phyloP scores from a whole-genome alignment of 495 filamentous ascomycete genomes.

The Poronia punctata region DNA sequence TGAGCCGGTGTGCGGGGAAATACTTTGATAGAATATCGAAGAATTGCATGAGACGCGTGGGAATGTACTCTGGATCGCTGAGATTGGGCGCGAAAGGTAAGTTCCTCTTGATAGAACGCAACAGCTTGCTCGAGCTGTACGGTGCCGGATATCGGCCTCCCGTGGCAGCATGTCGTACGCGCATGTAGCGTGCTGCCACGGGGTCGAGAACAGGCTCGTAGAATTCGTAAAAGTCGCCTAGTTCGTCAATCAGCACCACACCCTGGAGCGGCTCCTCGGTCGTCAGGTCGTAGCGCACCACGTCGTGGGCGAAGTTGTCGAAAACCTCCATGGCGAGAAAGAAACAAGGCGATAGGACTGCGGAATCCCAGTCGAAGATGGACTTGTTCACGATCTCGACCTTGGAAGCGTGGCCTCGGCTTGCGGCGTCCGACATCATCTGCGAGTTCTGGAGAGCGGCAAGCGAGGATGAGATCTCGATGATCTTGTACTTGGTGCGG shows the following conservation, averaged over 20 bases:
- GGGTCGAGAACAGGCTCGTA: conserved; percentile 76
- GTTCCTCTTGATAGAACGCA: conserved; percentile 50
- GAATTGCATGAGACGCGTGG: conserved; percentile 91
- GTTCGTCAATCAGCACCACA: conserved; percentile 70
- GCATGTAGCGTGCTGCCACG: conserved; percentile 71
- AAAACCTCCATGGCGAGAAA: conserved; percentile 98
- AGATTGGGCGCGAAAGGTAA: conserved; percentile 68
- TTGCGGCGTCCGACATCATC: conserved; percentile 53
- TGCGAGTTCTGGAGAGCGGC: conserved; percentile 70
- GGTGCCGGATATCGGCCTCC: conserved; percentile 40
- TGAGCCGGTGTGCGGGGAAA: conserved; percentile 81
- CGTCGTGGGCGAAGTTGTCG: conserved; percentile 96
- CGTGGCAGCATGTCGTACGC: conserved; percentile 60
- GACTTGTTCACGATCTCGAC: conserved; percentile 92
- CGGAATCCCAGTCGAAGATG: conserved; percentile 87
- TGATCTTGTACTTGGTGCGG: conserved; percentile 88
- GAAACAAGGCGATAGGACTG: conserved; percentile 86
- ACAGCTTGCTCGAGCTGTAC: conserved; percentile 46
- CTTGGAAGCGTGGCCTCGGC: conserved; percentile 68
- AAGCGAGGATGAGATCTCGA: conserved; percentile 82
- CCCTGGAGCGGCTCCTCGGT: conserved; percentile 79
- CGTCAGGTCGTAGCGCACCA: conserved; percentile 72
- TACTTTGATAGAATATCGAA: conserved; percentile 79
- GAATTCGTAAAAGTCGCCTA: conserved; percentile 93
- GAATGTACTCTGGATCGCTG: conserved; percentile 82